These are phyloP conservation scores for Colletotrichum cordylinicola DNA, from an alignment of 2,329 filamentous ascomycete species.

Conservation along the genomic window DNA sequence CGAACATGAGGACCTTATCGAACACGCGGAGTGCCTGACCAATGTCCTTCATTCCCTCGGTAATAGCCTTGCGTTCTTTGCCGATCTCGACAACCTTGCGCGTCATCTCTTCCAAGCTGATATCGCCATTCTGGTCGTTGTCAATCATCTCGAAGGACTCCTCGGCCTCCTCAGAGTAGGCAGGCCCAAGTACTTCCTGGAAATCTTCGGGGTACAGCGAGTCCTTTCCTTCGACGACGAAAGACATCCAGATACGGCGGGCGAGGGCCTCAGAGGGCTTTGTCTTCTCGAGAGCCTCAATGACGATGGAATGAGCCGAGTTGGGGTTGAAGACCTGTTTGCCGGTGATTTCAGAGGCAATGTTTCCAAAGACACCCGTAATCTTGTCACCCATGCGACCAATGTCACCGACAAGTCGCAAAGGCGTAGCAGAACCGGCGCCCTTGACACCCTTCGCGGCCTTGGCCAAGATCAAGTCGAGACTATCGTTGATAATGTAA, in stretches of 20 bases:
- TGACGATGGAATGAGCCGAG: slow-evolving; percentile 86
- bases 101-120: slow-evolving; percentile 95
- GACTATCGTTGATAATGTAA: slow-evolving; percentile 85
- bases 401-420: slow-evolving; percentile 78
- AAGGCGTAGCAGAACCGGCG: slow-evolving; percentile 73
- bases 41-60: slow-evolving; percentile 95
- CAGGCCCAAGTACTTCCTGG: slow-evolving; percentile 81
- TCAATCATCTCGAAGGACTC: slow-evolving; percentile 86
- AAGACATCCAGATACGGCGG: slow-evolving; percentile 97
- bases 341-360: slow-evolving; percentile 93
- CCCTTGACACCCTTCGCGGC: slow-evolving; percentile 54
- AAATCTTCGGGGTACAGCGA: slow-evolving; percentile 82
- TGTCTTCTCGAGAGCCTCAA: slow-evolving; percentile 86
- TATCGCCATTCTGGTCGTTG: slow-evolving; percentile 88
- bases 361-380: slow-evolving; percentile 89
- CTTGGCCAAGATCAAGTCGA: slow-evolving; percentile 67
- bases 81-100: slow-evolving; percentile 84
- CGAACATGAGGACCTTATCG: slow-evolving; percentile 81
- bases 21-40: slow-evolving; percentile 92
- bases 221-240: slow-evolving; percentile 89
- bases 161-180: slow-evolving; percentile 78
- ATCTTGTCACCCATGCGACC: slow-evolving; percentile 91
- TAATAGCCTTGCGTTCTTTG: slow-evolving; percentile 85
- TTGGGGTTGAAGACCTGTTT: slow-evolving; percentile 95
- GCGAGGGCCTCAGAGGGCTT: slow-evolving; percentile 88